Evolutionary conservation across 805 yeast genomes (phyloP), one percentile per base, ranked within the genome.

Genomic region (Blastobotrys mokoenaii): DNA sequence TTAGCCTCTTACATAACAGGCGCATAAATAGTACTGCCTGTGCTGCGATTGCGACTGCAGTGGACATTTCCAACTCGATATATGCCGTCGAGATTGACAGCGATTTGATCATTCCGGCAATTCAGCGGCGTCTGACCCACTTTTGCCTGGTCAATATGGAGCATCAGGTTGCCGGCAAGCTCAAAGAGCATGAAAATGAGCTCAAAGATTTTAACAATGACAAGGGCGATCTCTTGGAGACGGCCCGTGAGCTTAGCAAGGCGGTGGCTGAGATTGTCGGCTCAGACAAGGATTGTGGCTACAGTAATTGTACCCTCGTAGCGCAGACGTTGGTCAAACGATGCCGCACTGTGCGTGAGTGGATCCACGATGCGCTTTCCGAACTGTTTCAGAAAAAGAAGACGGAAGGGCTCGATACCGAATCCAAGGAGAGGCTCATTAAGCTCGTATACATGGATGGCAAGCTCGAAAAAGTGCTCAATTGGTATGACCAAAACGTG

Each of bases 131-230:
- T 55, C 75, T 88, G 47, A 93, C 94, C 1, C 71, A 84, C 38
- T 80, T 83, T 54, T 76, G 93, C 40, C 80, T 89, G 81, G 75
- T 82, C 55, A 89, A 89, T 61, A 81, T 88, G 53, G 61, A 55
- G 40, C 41, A 41, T 6, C 27, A 38, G 25, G 46, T 48, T 15
- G 51, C 51, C 15, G 55, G 51, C 17, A 45, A 30, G 25, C 12
- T 22, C 10, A 38, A 38, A 25, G 41, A 38, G 7, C 36, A 27
- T 12, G 43, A 40, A 3, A 17, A 8, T 6, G 32, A 20, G 18
- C 15, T 18, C 12, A 14, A 27, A 27, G 5, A 17, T 3, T 10
- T 15, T 8, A 12, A 20, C 17, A 18, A 31, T 16, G 45, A 36
- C 16, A 27, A 69, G 57, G 46, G 68, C 64, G 47, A 70, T 65